phyloP scores from a whole-genome alignment of 1,284 basidiomycete species.

The Porodaedalea pini region DNA sequence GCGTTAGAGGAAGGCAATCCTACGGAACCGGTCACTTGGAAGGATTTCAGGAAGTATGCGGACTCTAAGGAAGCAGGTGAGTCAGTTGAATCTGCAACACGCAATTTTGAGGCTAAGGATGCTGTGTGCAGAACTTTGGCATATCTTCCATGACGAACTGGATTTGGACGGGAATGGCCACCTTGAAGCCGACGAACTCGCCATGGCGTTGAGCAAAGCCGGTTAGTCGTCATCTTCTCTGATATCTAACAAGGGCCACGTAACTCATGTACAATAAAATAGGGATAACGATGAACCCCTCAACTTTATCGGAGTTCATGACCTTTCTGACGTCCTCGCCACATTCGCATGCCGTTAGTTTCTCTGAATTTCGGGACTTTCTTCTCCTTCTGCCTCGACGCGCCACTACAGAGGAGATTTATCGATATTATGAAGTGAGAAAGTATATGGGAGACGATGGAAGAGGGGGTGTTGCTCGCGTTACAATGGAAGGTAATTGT shows the following conservation, averaged over 20 bases:
- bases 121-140: conserved; percentile 72
- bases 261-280: conserved; percentile 21
- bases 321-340: conserved; percentile 68
- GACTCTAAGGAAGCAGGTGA: conserved; percentile 73
- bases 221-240: conserved; percentile 45
- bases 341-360: conserved; percentile 69
- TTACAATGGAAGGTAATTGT: conserved; percentile 80
- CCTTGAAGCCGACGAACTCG: conserved; percentile 71
- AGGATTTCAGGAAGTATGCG: conserved; percentile 75
- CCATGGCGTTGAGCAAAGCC: conserved; percentile 65
- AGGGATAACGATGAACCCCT: conserved; percentile 70
- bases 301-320: conserved; percentile 77
- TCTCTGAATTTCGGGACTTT: conserved; percentile 87
- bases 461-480: conserved; percentile 63
- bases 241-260: conserved; percentile 5
- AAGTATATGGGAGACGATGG: conserved; percentile 74
- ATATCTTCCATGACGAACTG: conserved; percentile 83
- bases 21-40: conserved; percentile 61
- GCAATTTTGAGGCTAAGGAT: conserved; percentile 20
- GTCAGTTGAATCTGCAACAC: conserved; percentile 29
- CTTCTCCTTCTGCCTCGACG: conserved; percentile 81
- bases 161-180: conserved; percentile 85
- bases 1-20: conserved; percentile 43
- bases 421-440: conserved; percentile 78
- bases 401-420: conserved; percentile 82